phyloP scores from a whole-genome alignment of 1,284 basidiomycete species.

The Neotropicomus parvogracilis region DNA sequence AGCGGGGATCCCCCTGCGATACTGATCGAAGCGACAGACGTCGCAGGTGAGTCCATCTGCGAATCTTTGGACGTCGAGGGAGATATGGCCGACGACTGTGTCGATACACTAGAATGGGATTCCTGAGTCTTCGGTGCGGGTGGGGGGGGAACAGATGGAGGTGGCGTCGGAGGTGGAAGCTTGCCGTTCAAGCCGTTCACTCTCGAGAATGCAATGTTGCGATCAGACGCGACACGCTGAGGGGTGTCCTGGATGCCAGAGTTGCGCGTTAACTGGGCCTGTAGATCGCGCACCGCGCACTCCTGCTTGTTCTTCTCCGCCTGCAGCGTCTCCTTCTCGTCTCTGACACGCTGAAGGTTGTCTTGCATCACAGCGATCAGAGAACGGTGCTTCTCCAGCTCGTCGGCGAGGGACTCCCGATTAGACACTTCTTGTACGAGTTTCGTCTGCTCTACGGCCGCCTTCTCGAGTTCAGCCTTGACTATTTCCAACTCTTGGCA shows the following conservation, averaged over 20 bases:
- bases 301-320: conserved; percentile 72
- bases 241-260: conserved; percentile 43
- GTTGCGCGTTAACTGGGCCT: conserved; percentile 65
- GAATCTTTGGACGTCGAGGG: conserved; percentile 60
- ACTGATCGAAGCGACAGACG: conserved; percentile 50
- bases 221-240: conserved; percentile 49
- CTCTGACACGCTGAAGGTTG: conserved; percentile 69
- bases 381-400: conserved; percentile 74
- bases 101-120: conserved; percentile 48
- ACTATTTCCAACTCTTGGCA: conserved; percentile 52
- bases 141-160: conserved; percentile 84
- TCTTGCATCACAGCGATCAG: conserved; percentile 72
- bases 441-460: conserved; percentile 54
- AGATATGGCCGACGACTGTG: conserved; percentile 53
- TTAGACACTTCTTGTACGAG: conserved; percentile 71
- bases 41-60: conserved; percentile 62
- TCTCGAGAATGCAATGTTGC: conserved; percentile 53
- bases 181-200: conserved; percentile 64
- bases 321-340: conserved; percentile 75
- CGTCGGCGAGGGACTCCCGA: conserved; percentile 64
- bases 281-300: conserved; percentile 64
- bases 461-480: conserved; percentile 56
- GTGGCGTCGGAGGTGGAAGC: conserved; percentile 83
- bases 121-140: conserved; percentile 64
- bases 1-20: conserved; percentile 29